Percentiles rank a stretch among this genome's conserved stretches.
phyloP scores from a whole-genome alignment of 2,329 filamentous ascomycete genomes.

The Tolypocladium cylindrosporum region DNA sequence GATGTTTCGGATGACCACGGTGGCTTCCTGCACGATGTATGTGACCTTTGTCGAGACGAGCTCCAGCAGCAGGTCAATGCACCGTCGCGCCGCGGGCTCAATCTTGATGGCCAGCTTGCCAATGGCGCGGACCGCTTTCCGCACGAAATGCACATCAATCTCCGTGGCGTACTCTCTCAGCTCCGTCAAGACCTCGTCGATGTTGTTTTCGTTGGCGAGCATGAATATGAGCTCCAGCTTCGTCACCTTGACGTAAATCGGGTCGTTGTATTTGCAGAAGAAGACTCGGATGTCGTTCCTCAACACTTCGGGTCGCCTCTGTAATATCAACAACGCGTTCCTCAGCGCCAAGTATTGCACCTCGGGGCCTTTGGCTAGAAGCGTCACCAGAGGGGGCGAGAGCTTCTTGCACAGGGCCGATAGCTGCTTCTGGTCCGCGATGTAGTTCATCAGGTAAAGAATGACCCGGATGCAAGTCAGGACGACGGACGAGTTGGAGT shows the following conservation, averaged over 20 bases:
- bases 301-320: slow-evolving; percentile 84
- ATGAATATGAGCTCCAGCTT: slow-evolving; percentile 99
- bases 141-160: slow-evolving; percentile 97
- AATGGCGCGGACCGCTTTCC: slow-evolving; percentile 93
- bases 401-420: slow-evolving; percentile 81
- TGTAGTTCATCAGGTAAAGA: slow-evolving; percentile 98
- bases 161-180: slow-evolving; percentile 94
- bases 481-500: slow-evolving; percentile 94
- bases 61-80: slow-evolving; percentile 86
- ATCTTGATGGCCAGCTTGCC: slow-evolving; percentile 99
- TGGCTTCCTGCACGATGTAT: slow-evolving; percentile 98
- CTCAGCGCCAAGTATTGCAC: slow-evolving; percentile 95
- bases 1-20: slow-evolving; percentile 96
- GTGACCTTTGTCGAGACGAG: slow-evolving; percentile 96
- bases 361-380: slow-evolving; percentile 91
- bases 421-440: slow-evolving; percentile 82
- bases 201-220: slow-evolving; percentile 92
- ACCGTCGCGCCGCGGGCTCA: slow-evolving; percentile 79
- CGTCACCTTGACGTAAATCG: slow-evolving; percentile 98
- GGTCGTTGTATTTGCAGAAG: slow-evolving; percentile 99
- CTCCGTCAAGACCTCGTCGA: slow-evolving; percentile 88
- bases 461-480: slow-evolving; percentile 94
- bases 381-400: slow-evolving; percentile 86
- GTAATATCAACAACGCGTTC: slow-evolving; percentile 88
- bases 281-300: slow-evolving; percentile 97